These are phyloP conservation scores for Chrysanthemum makinoi DNA, from an alignment of 129 eudicot species.

Conservation along the genomic window DNA sequence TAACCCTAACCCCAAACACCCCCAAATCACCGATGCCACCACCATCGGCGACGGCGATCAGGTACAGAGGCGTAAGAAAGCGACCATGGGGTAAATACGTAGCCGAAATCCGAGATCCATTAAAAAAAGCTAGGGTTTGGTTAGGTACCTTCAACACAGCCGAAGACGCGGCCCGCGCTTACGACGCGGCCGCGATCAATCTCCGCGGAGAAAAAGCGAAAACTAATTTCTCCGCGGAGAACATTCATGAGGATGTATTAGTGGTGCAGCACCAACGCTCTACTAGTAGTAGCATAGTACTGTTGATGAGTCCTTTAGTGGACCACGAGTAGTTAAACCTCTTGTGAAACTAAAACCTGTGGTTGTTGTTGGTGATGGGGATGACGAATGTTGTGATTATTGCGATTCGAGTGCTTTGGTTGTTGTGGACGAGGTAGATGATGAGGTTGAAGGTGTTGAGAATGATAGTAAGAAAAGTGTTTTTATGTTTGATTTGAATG, in stretches of 20 bases:
- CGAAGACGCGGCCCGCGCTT: constrained; percentile 83
- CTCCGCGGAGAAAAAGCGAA: constrained; percentile 82
- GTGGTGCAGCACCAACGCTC: constrained; percentile 41
- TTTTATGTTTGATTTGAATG: constrained; percentile 63
- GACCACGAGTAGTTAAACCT: constrained; percentile 36
- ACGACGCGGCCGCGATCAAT: constrained; percentile 69
- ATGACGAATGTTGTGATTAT: constrained; percentile 65
- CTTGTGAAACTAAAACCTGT: constrained; percentile 32
- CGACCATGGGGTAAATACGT: constrained; percentile 93
- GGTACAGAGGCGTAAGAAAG: constrained; percentile 75
- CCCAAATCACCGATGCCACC: constrained; percentile 47
- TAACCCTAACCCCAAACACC: background rate
- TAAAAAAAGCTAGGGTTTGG: constrained; percentile 92
- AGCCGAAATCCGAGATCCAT: constrained; percentile 92
- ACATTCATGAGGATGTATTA: constrained; percentile 27
- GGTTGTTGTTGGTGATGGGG: background rate
- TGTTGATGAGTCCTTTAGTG: constrained; percentile 77
- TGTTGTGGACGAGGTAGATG: constrained; percentile 51
- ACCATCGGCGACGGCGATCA: constrained; percentile 46
- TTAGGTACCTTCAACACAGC: constrained; percentile 87
- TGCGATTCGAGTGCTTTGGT: constrained; percentile 86
- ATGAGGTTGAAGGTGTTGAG: constrained; percentile 34
- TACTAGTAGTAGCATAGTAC: constrained; percentile 71
- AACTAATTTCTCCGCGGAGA: constrained; percentile 56
- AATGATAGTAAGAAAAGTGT: constrained; percentile 41